Base-by-base conservation (phyloP, 2,329 filamentous ascomycete species). In the Venturia pyrina region DNA sequence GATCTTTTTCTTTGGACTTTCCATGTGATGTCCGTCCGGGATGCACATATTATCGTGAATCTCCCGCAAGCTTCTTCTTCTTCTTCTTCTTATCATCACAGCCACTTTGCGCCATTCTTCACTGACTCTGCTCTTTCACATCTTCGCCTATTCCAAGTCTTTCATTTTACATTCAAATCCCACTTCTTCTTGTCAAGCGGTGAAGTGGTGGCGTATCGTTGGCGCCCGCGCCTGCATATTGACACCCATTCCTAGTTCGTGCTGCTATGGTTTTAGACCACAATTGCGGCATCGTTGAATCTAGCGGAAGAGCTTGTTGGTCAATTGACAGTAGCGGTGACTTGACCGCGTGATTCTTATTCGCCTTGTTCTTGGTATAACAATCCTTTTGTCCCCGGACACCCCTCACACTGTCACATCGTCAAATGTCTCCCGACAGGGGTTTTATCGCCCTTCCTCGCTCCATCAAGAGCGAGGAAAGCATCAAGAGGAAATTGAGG, bases 341-440 rank as follows among this genome's bases (percentile, higher is more conserved):
- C 43, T 46, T 11, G 1, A 62, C 60, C 60, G 60, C 60, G 60
- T 46, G 60, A 62, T 43, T 19, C 15, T n/a, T 46, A 24, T 24
- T 5, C 41, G 59, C 59, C 3, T 62, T 62, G 37, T 46, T 62
- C 60, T 62, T 34, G 43, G 32, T 53, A 53, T 21, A 53, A 59
- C 24, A 59, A 28, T 59, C 53, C 53, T 11, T 37, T 59, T 59
- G 53, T 37, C 13, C 28, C 32, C 28, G 17, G 32, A 59, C 17
- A 19, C 53, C 32, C 53, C 53, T 59, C 53, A 37, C 53, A 59
- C 32, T 19, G 5, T 37, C 53, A 37, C 53, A 57, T 59, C 32
- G 15, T 59, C 53, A 28, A 53, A 62, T 62, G 60, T 62, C 60
- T 43, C 60, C 60, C 15, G 60, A 62, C 40, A 44, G 60, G 43